Conservation (phyloP, 164 flowering plant genomes). For the Sedum album region DNA sequence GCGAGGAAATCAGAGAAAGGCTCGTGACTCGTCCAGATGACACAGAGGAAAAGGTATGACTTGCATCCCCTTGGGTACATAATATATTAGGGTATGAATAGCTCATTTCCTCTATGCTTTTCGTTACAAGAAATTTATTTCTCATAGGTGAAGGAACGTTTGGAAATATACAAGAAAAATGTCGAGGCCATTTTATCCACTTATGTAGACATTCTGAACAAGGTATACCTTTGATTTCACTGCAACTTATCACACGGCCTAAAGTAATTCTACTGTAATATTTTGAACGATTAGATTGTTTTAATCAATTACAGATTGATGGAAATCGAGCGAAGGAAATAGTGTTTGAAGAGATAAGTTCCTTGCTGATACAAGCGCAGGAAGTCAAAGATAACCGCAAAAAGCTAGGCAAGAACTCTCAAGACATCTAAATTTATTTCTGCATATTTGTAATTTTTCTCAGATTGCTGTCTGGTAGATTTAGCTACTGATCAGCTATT, state of each 20-base stretch:
- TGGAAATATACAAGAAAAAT: constrained; percentile 56
- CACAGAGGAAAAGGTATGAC: constrained; percentile 64
- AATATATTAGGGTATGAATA: too few species aligned
- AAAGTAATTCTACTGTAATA: too few species aligned
- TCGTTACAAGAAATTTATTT: constrained; percentile 7
- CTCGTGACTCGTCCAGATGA: constrained; percentile 82
- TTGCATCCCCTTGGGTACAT: too few species aligned
- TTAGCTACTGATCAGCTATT: background rate
- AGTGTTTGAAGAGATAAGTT: constrained; percentile 53
- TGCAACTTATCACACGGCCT: background rate
- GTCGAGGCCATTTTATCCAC: constrained; percentile 46
- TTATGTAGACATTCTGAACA: constrained; percentile 38
- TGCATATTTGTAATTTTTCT: background rate
- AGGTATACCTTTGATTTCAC: constrained; percentile 26
- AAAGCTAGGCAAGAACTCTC: constrained; percentile 25
- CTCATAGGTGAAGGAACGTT: constrained; percentile 56
- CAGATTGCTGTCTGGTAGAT: background rate
- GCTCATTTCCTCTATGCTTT: background rate
- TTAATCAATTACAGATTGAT: constrained; percentile 48
- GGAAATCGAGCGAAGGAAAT: constrained; percentile 65
- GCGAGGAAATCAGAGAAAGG: constrained; percentile 64
- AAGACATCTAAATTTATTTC: background rate
- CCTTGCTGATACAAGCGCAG: constrained; percentile 44
- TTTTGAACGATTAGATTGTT: background rate
- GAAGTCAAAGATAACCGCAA: constrained; percentile 25